Percentiles rank a stretch among this genome's conserved stretches.
phyloP scores from a whole-genome alignment of 257 asterid genomes.

The Nicotiana paniculata region DNA sequence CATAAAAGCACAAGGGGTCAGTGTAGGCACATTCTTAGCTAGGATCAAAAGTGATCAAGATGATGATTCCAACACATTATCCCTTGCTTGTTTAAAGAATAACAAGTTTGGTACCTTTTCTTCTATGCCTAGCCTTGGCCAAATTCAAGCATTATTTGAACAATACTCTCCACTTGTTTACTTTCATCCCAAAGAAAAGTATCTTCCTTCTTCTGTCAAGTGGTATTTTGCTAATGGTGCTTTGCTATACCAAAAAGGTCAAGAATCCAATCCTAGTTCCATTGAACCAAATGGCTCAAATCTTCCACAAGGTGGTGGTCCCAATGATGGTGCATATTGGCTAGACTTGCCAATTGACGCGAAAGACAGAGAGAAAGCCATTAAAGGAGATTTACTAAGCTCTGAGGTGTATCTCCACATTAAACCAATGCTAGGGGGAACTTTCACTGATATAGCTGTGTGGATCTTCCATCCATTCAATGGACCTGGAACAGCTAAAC shows the following conservation, averaged over 20 bases:
- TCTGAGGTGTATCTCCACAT: slow-evolving; percentile 65
- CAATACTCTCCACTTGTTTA: slow-evolving; percentile 60
- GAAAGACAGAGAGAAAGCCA: slow-evolving; percentile 21
- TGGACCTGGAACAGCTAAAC: slow-evolving; percentile 61
- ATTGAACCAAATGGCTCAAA: slow-evolving; percentile 51
- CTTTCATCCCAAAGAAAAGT: slow-evolving; percentile 62
- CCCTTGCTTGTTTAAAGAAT: slow-evolving; percentile 61
- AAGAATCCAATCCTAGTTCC: slow-evolving; percentile 45
- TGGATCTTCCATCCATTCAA: slow-evolving; percentile 87
- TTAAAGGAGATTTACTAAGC: slow-evolving; percentile 47
- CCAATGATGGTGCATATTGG: slow-evolving; percentile 67
- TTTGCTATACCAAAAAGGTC: slow-evolving; percentile 40
- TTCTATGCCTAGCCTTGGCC: slow-evolving; percentile 47
- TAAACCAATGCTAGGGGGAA: slow-evolving; percentile 62
- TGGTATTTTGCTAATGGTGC: slow-evolving; percentile 74
- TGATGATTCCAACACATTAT: background rate
- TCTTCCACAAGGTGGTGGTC: slow-evolving; percentile 77
- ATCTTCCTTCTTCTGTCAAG: slow-evolving; percentile 68
- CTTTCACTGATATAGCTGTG: slow-evolving; percentile 66
- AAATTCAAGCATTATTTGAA: slow-evolving; percentile 36
- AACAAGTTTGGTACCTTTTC: slow-evolving; percentile 27
- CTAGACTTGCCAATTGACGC: slow-evolving; percentile 56
- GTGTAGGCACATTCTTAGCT: slow-evolving; percentile 43
- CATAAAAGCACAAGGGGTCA: slow-evolving; percentile 31
- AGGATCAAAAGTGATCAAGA: slow-evolving; percentile 6